phyloP scores from a whole-genome alignment of 208 protist genomes.

The Phytomonas francai region DNA sequence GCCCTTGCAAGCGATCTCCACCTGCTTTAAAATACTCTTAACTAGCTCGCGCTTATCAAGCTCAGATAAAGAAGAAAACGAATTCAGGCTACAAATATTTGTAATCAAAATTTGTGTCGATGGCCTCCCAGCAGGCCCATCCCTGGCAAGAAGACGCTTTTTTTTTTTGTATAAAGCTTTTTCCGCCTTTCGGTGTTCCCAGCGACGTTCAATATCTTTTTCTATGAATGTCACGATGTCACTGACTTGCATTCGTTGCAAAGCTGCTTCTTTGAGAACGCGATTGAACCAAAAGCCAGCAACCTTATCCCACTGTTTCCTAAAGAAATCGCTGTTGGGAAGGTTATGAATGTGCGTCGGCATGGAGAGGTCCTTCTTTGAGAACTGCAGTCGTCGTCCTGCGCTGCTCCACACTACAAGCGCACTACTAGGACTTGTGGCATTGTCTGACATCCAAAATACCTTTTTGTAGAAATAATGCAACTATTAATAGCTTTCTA shows the following conservation, averaged over 20 bases:
- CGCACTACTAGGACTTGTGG: conserved; percentile 11
- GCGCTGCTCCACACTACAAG: conserved; percentile 78
- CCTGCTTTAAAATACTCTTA: conserved; percentile 8
- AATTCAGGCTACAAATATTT: conserved; percentile 24
- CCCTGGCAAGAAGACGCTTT: conserved; percentile 37
- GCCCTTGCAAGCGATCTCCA: neutral
- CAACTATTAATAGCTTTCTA: neutral
- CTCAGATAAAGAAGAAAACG: neutral
- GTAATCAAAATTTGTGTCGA: conserved; percentile 48
- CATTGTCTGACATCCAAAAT: neutral
- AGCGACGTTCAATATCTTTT: conserved; percentile 55
- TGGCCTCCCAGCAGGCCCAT: conserved; percentile 35
- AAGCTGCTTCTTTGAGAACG: conserved; percentile 49
- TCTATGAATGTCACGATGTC: conserved; percentile 50
- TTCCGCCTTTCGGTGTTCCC: conserved; percentile 38
- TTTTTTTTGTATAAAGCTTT: conserved; percentile 54
- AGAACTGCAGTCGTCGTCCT: conserved; percentile 59
- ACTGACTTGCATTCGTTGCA: conserved; percentile 53
- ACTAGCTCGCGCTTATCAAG: conserved; percentile 3
- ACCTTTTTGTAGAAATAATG: neutral
- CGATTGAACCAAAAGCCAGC: conserved; percentile 71
- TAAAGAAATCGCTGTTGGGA: conserved; percentile 59
- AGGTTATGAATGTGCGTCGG: conserved; percentile 34
- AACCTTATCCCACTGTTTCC: conserved; percentile 73
- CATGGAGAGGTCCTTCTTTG: conserved; percentile 58